These are phyloP conservation scores for Coriolopsis trogii DNA, from an alignment of 1,284 basidiomycete species.

Conservation along the genomic window DNA sequence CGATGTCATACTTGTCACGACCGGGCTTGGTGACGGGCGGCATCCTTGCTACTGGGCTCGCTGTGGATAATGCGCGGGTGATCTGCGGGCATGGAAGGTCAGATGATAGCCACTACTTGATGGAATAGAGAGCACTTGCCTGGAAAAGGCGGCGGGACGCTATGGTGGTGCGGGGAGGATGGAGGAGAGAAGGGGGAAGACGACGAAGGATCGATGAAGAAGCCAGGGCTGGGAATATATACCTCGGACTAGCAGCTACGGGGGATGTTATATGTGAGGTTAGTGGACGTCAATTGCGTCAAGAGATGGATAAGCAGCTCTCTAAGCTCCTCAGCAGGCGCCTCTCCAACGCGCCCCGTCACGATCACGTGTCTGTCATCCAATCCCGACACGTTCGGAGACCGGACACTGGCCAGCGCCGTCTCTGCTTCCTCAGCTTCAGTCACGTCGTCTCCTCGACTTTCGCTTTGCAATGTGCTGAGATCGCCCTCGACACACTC, in stretches of 20 bases:
- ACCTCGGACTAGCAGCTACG: not conserved
- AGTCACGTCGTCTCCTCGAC: too few species aligned
- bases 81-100: conserved; percentile 41
- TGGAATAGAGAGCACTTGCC: conserved; percentile 4
- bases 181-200: conserved; percentile 9
- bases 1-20: conserved; percentile 72
- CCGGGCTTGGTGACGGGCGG: conserved; percentile 70
- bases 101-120: not conserved
- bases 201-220: conserved; percentile 22
- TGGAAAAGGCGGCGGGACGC: conserved; percentile 25
- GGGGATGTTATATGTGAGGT: conserved; percentile 4
- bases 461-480: too few species aligned
- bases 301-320: conserved; percentile 5
- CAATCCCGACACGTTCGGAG: too few species aligned
- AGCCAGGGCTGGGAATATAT: conserved; percentile 19
- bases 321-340: not conserved
- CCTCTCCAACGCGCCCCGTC: conserved; percentile 7
- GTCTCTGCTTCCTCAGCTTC: too few species aligned
- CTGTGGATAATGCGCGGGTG: conserved; percentile 46
- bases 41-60: conserved; percentile 51
- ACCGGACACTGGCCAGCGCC: too few species aligned
- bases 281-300: not conserved
- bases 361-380: conserved; percentile 25
- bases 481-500: too few species aligned
- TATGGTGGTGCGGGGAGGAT: conserved; percentile 12